Base-by-base conservation (phyloP, 2,329 filamentous ascomycete genomes). In the Aspergillus pseudonomiae region DNA sequence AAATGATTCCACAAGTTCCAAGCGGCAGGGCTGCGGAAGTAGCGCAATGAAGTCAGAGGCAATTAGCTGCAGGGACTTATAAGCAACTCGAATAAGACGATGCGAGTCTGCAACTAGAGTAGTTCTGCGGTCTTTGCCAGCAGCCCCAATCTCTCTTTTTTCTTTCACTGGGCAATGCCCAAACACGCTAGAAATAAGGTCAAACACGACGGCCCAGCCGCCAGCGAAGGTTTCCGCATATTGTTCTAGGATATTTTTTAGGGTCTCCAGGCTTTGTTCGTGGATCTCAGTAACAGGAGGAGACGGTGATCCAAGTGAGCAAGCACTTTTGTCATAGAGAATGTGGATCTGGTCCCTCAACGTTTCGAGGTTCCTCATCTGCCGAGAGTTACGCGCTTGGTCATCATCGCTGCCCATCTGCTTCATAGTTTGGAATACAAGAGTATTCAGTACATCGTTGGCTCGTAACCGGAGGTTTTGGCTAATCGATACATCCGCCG, bases 41-140 rank as follows among this genome's bases (percentile, higher is more conserved):
- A 91, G 88, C 16, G 89, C 85, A 39, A 99, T 80, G 72, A 99
- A 99, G 77, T 99, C 95, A 0, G 95, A 97, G 76, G 94, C 96
- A 53, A 99, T 91, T 3, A 99, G 87, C 75, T 98, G 93, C 14
- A 96, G 82, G 2, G 94, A 96, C 67, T 88, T 91, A 76, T 99
- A 99, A 0, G 94, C 91, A 19, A 92, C 90, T 65, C 93, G 87
- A 58, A 97, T 91, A 26, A 98, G 85, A 67, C 89, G 90, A 52
- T 88, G 84, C 14, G 93, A 94, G 56, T 75, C 77, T 36, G 76
- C 71, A 54, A 72, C 67, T 34, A 74, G 67, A 28, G 67, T 67
- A 46, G 64, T 65, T 43, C 69, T 70, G 57, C 67, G 66, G 54
- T 63, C 61, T 30, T 65, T 65, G 43, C 59, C 57, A 30, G 61